phyloP scores from a whole-genome alignment of 495 filamentous ascomycete species.

The Symbiotaphrina buchneri region DNA sequence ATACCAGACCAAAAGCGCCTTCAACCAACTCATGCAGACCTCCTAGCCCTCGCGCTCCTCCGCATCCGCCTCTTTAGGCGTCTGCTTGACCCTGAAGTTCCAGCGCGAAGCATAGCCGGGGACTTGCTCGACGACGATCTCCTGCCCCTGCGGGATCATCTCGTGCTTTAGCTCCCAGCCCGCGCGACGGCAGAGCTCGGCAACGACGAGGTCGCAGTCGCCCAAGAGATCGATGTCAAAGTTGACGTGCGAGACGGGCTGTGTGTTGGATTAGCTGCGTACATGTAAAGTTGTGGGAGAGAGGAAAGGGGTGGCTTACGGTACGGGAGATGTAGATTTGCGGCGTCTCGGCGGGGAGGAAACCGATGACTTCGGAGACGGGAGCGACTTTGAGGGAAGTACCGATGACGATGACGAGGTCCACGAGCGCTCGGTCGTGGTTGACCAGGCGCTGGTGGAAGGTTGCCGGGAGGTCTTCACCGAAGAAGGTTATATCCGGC shows the following conservation, averaged over 20 bases:
- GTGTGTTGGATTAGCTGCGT: background rate
- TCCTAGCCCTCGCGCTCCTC: too few relatives aligned
- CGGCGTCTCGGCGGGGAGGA: conserved; percentile 54
- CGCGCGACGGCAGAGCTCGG: conserved; percentile 64
- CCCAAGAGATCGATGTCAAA: conserved; percentile 92
- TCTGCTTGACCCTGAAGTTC: too few relatives aligned
- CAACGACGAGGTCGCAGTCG: conserved; percentile 79
- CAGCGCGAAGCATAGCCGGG: conserved; percentile 4
- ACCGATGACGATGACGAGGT: conserved; percentile 92
- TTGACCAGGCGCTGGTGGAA: conserved; percentile 65
- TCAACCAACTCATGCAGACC: too few relatives aligned
- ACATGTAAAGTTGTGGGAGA: background rate
- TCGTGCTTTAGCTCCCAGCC: conserved; percentile 80
- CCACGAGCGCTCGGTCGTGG: conserved; percentile 56
- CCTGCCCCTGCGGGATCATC: conserved; percentile 37
- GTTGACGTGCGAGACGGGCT: conserved; percentile 68
- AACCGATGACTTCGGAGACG: conserved; percentile 73
- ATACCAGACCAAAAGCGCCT: too few relatives aligned
- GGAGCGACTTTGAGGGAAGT: conserved; percentile 93
- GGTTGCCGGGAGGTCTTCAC: conserved; percentile 62
- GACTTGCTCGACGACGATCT: conserved; percentile 5
- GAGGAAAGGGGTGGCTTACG: conserved; percentile 17
- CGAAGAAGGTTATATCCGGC: conserved; percentile 97
- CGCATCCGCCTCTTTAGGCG: too few relatives aligned
- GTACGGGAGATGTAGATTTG: conserved; percentile 88